phyloP scores from a whole-genome alignment of 2,329 filamentous ascomycete species.

The Sporothrix schenckii region DNA sequence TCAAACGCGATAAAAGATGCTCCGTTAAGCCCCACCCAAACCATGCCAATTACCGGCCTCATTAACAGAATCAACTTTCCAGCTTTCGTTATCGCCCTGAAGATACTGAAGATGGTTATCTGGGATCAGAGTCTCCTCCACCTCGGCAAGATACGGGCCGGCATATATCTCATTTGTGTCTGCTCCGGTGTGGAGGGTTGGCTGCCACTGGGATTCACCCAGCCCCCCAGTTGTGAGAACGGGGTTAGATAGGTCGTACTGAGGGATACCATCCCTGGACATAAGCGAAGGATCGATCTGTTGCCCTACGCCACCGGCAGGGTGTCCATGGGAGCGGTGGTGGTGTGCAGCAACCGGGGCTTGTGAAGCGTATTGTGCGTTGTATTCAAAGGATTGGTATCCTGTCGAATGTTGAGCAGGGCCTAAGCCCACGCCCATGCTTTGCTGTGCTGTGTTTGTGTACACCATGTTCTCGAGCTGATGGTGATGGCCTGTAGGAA shows the following conservation, averaged over 20 bases:
- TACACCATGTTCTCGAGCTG: conserved; percentile 27
- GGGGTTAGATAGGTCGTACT: conserved; percentile 37
- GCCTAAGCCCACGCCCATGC: conserved; percentile 1
- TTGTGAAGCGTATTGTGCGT: conserved; percentile 20
- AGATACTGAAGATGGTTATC: conserved; percentile 35
- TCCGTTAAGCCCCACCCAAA: neutral
- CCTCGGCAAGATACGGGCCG: conserved; percentile 38
- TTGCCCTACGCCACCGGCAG: conserved; percentile 35
- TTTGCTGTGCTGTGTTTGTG: conserved; percentile 20
- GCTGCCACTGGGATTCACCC: conserved; percentile 30
- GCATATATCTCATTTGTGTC: conserved; percentile 32
- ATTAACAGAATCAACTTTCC: conserved; percentile 39
- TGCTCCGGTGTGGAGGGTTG: conserved; percentile 27
- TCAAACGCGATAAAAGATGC: no score
- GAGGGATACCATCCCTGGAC: conserved; percentile 34
- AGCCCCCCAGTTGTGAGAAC: conserved; percentile 24
- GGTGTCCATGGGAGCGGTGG: conserved; percentile 21
- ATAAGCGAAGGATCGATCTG: conserved; percentile 41
- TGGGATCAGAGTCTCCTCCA: conserved; percentile 39
- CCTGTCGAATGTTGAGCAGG: conserved; percentile 17
- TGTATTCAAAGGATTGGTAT: conserved; percentile 1
- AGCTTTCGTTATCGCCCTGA: conserved; percentile 38
- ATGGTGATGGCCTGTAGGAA: conserved; percentile 33
- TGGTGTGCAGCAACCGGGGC: neutral
- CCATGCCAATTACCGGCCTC: conserved; percentile 38